Conservation (phyloP, 345 rosid species). For the Ceriops zippeliana region DNA sequence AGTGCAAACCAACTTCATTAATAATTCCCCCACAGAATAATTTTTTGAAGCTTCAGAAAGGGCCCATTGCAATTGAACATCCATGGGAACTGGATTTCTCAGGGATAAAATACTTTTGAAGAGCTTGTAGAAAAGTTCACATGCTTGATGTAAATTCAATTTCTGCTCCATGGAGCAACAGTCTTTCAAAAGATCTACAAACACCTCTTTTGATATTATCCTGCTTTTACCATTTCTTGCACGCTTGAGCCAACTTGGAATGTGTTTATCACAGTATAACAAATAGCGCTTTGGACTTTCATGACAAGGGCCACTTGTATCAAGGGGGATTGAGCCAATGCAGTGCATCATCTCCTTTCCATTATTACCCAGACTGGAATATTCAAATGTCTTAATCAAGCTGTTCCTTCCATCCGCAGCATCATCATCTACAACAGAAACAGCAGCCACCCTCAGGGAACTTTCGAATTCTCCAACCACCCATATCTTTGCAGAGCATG, state of each 20-base stretch:
- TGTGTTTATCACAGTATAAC: conserved; percentile 82
- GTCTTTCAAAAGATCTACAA: conserved; percentile 60
- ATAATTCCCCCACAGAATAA: conserved; percentile 55
- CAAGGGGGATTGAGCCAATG: conserved; percentile 56
- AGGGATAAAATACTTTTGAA: conserved; percentile 83
- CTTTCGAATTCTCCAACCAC: conserved; percentile 41
- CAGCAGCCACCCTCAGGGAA: conserved; percentile 45
- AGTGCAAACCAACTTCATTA: conserved; percentile 61
- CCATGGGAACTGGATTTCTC: conserved; percentile 90
- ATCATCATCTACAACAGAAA: conserved; percentile 37
- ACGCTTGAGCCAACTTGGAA: conserved; percentile 99
- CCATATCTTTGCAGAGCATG: conserved; percentile 42
- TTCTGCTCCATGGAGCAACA: conserved; percentile 65
- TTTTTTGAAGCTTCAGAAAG: conserved; percentile 82
- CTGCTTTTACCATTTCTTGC: conserved; percentile 98
- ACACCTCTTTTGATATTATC: conserved; percentile 92
- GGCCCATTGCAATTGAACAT: conserved; percentile 93
- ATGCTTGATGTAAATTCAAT: conserved; percentile 76
- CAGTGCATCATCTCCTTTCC: conserved; percentile 37
- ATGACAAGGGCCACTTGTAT: conserved; percentile 46
- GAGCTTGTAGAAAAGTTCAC: conserved; percentile 92
- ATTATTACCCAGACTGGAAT: conserved; percentile 40
- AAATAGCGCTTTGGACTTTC: conserved; percentile 72
- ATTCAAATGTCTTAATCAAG: conserved; percentile 44
- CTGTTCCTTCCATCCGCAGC: conserved; percentile 26